Conservation (phyloP, 78 protist genomes). For the Anaeramoeba flamelloides region DNA sequence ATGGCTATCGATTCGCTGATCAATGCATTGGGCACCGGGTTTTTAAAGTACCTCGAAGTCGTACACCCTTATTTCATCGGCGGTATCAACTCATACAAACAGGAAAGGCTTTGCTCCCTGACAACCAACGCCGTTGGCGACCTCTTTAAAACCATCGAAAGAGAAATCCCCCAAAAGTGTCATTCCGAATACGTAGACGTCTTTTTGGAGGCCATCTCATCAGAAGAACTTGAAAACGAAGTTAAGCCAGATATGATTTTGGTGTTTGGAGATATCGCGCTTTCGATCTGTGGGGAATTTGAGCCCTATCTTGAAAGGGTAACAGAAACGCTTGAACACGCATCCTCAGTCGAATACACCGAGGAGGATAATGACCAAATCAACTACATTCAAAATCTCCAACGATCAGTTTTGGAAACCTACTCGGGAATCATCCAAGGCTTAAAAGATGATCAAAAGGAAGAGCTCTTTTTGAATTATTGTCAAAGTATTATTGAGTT, state of each 20-base stretch:
- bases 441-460: slow-evolving; percentile 10
- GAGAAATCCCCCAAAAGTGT: no score
- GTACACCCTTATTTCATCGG: no score
- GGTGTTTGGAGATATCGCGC: slow-evolving; percentile 68
- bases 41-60: no score
- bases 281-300: slow-evolving; percentile 43
- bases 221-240: slow-evolving; percentile 15
- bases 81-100: no score
- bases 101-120: no score
- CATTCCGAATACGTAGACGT: no score
- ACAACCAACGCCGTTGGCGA: no score
- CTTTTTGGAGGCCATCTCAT: background rate
- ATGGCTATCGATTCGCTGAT: slow-evolving; percentile 47
- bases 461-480: background rate
- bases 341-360: slow-evolving; percentile 2
- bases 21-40: background rate
- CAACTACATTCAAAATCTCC: slow-evolving; percentile 44
- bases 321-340: slow-evolving; percentile 31
- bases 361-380: slow-evolving; percentile 9
- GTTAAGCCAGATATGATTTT: slow-evolving; percentile 54
- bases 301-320: slow-evolving; percentile 27
- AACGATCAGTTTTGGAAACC: slow-evolving; percentile 47
- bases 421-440: slow-evolving; percentile 63
- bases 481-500: background rate
- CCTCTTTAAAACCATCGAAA: no score